Evolutionary conservation across 805 yeast species (phyloP), one percentile per base, ranked within the genome.

Genomic region (Pichia insulana): DNA sequence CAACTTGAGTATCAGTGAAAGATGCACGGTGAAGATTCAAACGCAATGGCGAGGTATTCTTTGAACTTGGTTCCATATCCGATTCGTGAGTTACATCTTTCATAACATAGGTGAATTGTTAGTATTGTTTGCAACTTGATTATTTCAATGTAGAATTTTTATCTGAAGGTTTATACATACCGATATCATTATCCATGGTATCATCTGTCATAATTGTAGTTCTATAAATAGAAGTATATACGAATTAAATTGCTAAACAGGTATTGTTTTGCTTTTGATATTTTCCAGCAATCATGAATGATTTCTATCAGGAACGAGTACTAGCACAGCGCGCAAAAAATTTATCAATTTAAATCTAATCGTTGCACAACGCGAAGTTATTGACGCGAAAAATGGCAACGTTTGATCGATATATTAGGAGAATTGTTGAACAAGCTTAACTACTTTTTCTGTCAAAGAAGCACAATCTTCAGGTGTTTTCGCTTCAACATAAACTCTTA

Each of bases 401-500:
- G n/a, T n/a, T n/a, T n/a, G n/a, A n/a, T n/a, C n/a, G n/a, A n/a
- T n/a, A n/a, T n/a, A n/a, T n/a, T 28, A 42, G 9, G 38, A 27
- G 12, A 15, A 32, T 19, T 33, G 34, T 34, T 43, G 47, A 19
- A 42, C 45, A 19, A 39, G 38, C 7, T 36, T 36, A 12, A 43
- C 39, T 9, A 75, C 75, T 19, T 53, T 53, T 3, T 55, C 46
- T 2, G 74, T 67, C 34, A 83, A 62, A 30, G 61, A 60, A 17
- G 67, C 71, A 22, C 80, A 78, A 19, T 71, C 71, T 10, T 59
- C 63, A 33, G 53, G 54, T 0, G 76, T 71, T 2, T 66, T 69
- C 0, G 96, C 95, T 62, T 92, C 98, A 1, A 96, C 92, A 52
- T 92, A 92, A 7, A 92, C 86, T 53, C 98, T 76, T 2, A 92